Conservation (phyloP, 2,329 filamentous ascomycete species). For the Diaporthe destruens region DNA sequence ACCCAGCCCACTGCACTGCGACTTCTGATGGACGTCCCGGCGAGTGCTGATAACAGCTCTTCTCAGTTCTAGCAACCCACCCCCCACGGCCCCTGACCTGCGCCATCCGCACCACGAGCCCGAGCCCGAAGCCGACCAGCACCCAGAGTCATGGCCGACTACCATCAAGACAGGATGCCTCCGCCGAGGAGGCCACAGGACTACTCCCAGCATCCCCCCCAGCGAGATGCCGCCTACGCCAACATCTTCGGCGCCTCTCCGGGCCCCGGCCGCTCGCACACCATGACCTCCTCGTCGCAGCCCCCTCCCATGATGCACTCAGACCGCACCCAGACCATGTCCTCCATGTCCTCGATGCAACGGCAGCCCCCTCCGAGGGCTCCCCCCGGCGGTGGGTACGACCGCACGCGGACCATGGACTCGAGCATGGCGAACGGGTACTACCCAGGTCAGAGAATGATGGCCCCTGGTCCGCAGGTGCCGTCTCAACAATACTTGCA, state of each 20-base stretch:
- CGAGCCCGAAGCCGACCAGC: slow-evolving; percentile 42
- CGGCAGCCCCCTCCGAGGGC: slow-evolving; percentile 73
- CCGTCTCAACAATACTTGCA: slow-evolving; percentile 63
- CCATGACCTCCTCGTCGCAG: slow-evolving; percentile 85
- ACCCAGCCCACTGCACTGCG: slow-evolving; percentile 13
- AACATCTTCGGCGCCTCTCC: slow-evolving; percentile 94
- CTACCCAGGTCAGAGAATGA: slow-evolving; percentile 65
- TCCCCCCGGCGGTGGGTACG: slow-evolving; percentile 54
- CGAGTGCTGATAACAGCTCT: slow-evolving; percentile 42
- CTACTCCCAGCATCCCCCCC: slow-evolving; percentile 43
- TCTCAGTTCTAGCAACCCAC: slow-evolving; percentile 37
- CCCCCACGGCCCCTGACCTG: slow-evolving; percentile 36
- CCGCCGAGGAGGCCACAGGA: slow-evolving; percentile 52
- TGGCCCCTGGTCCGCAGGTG: slow-evolving; percentile 62
- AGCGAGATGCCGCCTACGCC: slow-evolving; percentile 91
- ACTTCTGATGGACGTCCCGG: slow-evolving; percentile 39
- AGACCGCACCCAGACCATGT: slow-evolving; percentile 86
- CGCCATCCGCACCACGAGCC: slow-evolving; percentile 34
- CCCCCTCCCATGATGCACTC: slow-evolving; percentile 63
- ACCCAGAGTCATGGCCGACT: slow-evolving; percentile 67
- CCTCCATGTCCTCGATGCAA: slow-evolving; percentile 69
- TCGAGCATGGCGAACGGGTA: slow-evolving; percentile 64
- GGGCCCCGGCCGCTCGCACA: slow-evolving; percentile 90
- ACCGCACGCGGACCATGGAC: slow-evolving; percentile 59
- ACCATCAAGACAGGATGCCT: slow-evolving; percentile 65